Evolutionary conservation across 805 yeast species (phyloP).

Genomic region (Candida michaelii): DNA sequence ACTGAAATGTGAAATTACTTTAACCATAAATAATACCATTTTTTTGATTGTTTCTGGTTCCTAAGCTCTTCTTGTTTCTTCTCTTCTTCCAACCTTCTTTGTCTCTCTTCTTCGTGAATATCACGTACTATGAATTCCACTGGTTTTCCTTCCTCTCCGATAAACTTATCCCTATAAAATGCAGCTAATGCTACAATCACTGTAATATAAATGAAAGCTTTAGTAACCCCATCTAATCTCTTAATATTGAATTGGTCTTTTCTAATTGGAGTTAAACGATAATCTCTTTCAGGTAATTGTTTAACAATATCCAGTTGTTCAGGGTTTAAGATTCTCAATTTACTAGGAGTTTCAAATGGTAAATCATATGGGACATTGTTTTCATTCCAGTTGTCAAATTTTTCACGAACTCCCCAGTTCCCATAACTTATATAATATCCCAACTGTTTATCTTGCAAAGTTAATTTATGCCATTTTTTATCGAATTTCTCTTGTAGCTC

Average conservation of each 20-base stretch:
- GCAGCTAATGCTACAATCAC: conserved; percentile 51
- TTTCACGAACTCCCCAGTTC: conserved; percentile 67
- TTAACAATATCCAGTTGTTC: conserved; percentile 22
- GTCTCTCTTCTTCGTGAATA: conserved; percentile 34
- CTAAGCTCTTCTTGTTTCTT: conserved; percentile 16
- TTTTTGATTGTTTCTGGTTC: conserved; percentile 17
- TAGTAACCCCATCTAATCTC: conserved; percentile 57
- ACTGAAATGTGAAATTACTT: no score
- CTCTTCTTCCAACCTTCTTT: conserved; percentile 17
- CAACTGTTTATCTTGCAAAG: conserved; percentile 51
- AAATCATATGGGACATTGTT: conserved; percentile 54
- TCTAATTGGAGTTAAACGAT: conserved; percentile 46
- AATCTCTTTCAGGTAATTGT: conserved; percentile 39
- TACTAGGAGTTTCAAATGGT: conserved; percentile 42
- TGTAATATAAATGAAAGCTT: conserved; percentile 50
- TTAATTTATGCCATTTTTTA: conserved; percentile 55
- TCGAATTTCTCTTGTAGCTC: conserved; percentile 52
- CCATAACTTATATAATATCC: conserved; percentile 67
- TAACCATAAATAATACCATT: conserved; percentile 57
- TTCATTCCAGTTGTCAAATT: conserved; percentile 46
- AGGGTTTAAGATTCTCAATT: conserved; percentile 24
- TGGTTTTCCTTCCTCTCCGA: conserved; percentile 47
- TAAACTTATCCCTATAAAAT: conserved; percentile 52
- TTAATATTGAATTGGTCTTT: conserved; percentile 46
- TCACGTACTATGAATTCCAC: conserved; percentile 38